Percentiles rank a stretch among this genome's conserved stretches.
phyloP scores from a whole-genome alignment of 805 yeast species.

The Soucietia sequanensis region DNA sequence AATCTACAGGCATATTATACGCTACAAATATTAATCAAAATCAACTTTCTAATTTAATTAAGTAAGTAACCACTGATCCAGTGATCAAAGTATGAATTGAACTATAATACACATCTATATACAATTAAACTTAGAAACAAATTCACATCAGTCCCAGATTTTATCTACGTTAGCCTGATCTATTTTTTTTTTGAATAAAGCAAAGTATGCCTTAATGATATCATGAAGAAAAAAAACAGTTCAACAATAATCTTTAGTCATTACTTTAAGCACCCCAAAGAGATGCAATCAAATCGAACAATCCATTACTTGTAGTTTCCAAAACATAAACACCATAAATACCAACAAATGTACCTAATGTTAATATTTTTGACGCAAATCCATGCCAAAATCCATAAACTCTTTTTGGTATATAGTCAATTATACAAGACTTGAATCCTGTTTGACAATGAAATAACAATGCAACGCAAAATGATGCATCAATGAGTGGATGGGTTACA shows the following conservation, averaged over 20 bases:
- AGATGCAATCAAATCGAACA: slow-evolving; percentile 59
- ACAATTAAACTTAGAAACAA: too few species aligned
- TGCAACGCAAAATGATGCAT: slow-evolving; percentile 64
- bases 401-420: slow-evolving; percentile 87
- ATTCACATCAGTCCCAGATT: too few species aligned
- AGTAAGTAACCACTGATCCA: too few species aligned
- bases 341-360: slow-evolving; percentile 67
- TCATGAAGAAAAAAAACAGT: too few species aligned
- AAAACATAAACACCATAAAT: slow-evolving; percentile 79
- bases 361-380: slow-evolving; percentile 64
- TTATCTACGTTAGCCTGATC: too few species aligned
- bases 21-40: too few species aligned
- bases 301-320: slow-evolving; percentile 78
- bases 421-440: slow-evolving; percentile 89
- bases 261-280: slow-evolving; percentile 54
- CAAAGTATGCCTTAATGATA: too few species aligned
- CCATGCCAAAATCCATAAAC: slow-evolving; percentile 77
- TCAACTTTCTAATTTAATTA: too few species aligned
- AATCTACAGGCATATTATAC: too few species aligned
- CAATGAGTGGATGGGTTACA: slow-evolving; percentile 64
- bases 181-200: too few species aligned
- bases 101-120: too few species aligned
- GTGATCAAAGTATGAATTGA: too few species aligned
- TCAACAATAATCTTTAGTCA: background rate
- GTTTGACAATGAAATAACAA: slow-evolving; percentile 76